Base-by-base conservation (phyloP, 83 land plant genomes). In the Diphasiastrum complanatum region DNA sequence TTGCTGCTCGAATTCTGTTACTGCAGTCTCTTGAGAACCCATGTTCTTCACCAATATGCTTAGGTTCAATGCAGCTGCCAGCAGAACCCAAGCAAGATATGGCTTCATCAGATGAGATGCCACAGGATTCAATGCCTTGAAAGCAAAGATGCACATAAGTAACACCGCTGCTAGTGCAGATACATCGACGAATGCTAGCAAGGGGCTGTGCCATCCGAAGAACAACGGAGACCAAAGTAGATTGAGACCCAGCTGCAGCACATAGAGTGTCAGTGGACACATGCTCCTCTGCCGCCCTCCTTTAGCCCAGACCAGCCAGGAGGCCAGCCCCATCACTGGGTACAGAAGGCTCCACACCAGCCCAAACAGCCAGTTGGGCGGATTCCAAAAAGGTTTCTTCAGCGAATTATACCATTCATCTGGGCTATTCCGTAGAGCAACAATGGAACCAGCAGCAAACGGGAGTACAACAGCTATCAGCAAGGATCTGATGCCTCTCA, bases 271-370 rank as follows among this genome's bases (percentile, higher is more conserved):
- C 14, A 61, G 58, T 4, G 65, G 30, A 27, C 11, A 23, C 25
- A 25, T 20, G 24, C 46, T 60, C 29, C 27, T 19, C 19, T 5
- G 18, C 61, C 61, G 46, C 1, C 65, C 65, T 2, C 65, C 65
- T 24, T 61, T 27, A 3, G 61, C 24, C 65, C 65, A 61, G 14
- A 61, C 60, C 18, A 61, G 65, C 65, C 65, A 61, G 3, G 65
- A 61, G 8, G 65, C 65, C 10, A 61, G 59, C 2, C 65, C 65
- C 65, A 61, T 61, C 12, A 26, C 2, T 5, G 65, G 58, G 30
- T 61, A 61, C 2, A 61, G 4, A 20, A 45, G 3, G 24, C 59
- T 61, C 65, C 65, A 61, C 2, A 46, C 65, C 6, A 33, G n/a
- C 11, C 65, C 65, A 28, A 61, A 61, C 31, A 45, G 26, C 65